Conservation (phyloP, 768 basidiomycete species). For the Leucosporidium yakuticum region DNA sequence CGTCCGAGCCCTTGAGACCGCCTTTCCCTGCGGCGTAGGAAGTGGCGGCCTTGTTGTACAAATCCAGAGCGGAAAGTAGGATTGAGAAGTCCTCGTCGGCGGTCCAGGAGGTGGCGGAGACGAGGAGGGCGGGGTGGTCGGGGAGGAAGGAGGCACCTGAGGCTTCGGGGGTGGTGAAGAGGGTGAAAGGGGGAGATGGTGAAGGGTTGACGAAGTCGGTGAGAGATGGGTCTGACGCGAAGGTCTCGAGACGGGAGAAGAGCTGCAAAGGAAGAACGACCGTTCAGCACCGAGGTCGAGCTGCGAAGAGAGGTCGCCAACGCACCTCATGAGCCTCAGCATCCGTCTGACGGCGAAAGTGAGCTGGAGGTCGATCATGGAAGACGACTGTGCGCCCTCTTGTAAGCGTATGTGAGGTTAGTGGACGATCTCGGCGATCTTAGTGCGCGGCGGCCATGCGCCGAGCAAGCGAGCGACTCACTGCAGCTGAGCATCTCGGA, state of each 20-base stretch:
- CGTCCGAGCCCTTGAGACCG: constrained; percentile 26
- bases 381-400: constrained; percentile 76
- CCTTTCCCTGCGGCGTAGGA: constrained; percentile 15
- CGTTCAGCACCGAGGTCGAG: background rate
- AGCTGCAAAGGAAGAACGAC: constrained; percentile 37
- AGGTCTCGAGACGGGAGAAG: constrained; percentile 37
- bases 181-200: constrained; percentile 61
- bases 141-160: constrained; percentile 21
- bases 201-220: constrained; percentile 55
- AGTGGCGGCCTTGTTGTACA: constrained; percentile 60
- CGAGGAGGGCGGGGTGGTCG: constrained; percentile 67
- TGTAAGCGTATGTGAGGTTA: background rate
- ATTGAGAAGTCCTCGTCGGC: constrained; percentile 91
- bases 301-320: background rate
- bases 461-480: constrained; percentile 45
- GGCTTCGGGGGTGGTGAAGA: constrained; percentile 43
- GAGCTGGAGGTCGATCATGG: constrained; percentile 82
- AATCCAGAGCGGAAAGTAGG: constrained; percentile 64
- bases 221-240: constrained; percentile 40
- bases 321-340: constrained; percentile 71
- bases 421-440: background rate
- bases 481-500: constrained; percentile 68
- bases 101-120: constrained; percentile 95
- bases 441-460: background rate
- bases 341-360: constrained; percentile 66